Evolutionary conservation across 2,329 filamentous ascomycete genomes (phyloP).

Genomic region (Emericellopsis atlantica): DNA sequence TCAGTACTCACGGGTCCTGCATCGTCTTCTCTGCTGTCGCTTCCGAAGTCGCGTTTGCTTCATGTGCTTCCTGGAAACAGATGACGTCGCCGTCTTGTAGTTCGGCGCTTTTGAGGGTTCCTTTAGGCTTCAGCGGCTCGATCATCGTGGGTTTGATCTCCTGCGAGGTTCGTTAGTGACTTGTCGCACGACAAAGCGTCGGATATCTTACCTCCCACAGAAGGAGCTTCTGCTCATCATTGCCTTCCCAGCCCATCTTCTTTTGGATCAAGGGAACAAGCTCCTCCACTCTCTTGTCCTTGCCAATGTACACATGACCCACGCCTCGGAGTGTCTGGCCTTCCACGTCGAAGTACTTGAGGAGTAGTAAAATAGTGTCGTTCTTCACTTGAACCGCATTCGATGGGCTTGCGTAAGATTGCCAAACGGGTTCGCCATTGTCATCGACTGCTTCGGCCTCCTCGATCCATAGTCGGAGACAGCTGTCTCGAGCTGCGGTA

Average conservation of each 20-base stretch:
- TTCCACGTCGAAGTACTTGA: conserved; percentile 83
- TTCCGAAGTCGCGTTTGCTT: conserved; percentile 25
- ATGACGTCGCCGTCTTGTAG: conserved; percentile 96
- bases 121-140: conserved; percentile 82
- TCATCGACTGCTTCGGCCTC: conserved; percentile 51
- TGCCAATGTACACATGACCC: conserved; percentile 77
- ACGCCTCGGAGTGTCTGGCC: conserved; percentile 64
- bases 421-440: conserved; percentile 63
- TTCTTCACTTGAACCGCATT: conserved; percentile 45
- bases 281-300: conserved; percentile 79
- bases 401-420: conserved; percentile 44
- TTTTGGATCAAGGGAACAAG: conserved; percentile 65
- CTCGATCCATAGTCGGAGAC: conserved; percentile 81
- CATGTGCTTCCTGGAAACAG: conserved; percentile 66
- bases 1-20: conserved; percentile 16
- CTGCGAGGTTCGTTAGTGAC: conserved; percentile 14
- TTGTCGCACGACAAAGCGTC: too few species aligned
- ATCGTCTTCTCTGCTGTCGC: conserved; percentile 13
- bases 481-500: conserved; percentile 50
- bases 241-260: conserved; percentile 77
- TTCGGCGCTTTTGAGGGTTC: conserved; percentile 79
- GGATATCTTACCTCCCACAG: conserved; percentile 56
- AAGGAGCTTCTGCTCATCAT: conserved; percentile 47
- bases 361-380: conserved; percentile 66
- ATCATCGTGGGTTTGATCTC: conserved; percentile 99